phyloP scores from a whole-genome alignment of 148 eudicot genomes.

The Linanthus parryae region DNA sequence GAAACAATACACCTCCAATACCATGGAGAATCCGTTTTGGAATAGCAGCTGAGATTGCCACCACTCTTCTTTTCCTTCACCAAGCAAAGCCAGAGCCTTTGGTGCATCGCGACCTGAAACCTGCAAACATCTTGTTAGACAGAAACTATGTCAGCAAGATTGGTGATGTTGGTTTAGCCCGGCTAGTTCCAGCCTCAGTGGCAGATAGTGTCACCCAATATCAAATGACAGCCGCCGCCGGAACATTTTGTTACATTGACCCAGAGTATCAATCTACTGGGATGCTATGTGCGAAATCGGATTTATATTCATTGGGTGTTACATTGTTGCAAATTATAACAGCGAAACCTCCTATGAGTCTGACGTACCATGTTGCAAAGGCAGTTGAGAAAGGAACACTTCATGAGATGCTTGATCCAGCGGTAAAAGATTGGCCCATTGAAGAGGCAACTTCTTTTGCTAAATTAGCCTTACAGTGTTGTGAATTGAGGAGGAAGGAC shows the following conservation, averaged over 20 bases:
- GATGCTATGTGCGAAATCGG: conserved; percentile 58
- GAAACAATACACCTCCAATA: conserved; percentile 45
- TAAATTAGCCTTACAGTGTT: conserved; percentile 54
- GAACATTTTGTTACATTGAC: conserved; percentile 88
- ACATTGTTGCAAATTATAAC: conserved; percentile 63
- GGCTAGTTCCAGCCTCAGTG: conserved; percentile 57
- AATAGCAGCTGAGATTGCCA: conserved; percentile 66
- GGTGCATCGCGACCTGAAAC: conserved; percentile 88
- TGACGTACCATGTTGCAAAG: conserved; percentile 44
- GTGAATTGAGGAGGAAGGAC: conserved; percentile 68
- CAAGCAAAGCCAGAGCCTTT: conserved; percentile 68
- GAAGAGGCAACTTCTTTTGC: conserved; percentile 49
- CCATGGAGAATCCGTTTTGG: conserved; percentile 61
- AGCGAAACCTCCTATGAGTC: conserved; percentile 61
- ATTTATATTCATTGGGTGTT: conserved; percentile 70
- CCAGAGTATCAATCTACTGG: conserved; percentile 93
- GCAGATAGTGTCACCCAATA: conserved; percentile 48
- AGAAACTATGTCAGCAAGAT: conserved; percentile 59
- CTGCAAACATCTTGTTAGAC: conserved; percentile 76
- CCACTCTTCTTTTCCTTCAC: conserved; percentile 68
- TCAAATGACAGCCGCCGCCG: conserved; percentile 75
- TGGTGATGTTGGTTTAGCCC: conserved; percentile 66
- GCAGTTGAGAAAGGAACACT: conserved; percentile 47
- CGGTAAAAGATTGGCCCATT: conserved; percentile 59
- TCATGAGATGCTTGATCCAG: conserved; percentile 44